These are phyloP conservation scores for Allium fistulosum DNA, from an alignment of 106 monocot genomes.

Conservation along the genomic window DNA sequence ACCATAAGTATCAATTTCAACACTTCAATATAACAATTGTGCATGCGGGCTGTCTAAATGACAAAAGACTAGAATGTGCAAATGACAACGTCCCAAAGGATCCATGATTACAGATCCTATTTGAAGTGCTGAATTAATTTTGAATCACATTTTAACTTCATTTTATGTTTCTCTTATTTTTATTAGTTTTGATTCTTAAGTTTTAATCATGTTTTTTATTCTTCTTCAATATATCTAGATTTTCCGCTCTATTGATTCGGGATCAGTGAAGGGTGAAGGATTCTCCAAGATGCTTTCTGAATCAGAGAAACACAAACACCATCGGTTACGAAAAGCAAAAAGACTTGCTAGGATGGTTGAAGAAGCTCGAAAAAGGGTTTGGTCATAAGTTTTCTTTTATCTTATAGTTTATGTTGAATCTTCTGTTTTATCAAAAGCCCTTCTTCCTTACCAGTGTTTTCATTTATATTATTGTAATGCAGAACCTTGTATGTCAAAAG, in stretches of 20 bases:
- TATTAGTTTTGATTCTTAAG: not conserved
- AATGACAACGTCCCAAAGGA: no score
- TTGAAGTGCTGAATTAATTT: no score
- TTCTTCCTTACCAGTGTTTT: not conserved
- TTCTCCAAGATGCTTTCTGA: slow-evolving; percentile 44
- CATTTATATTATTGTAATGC: slow-evolving; percentile 17
- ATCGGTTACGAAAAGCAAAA: slow-evolving; percentile 10
- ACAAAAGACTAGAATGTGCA: no score
- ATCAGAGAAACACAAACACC: slow-evolving; percentile 13
- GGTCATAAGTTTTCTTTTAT: not conserved
- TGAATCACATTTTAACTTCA: not conserved
- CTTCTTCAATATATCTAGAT: slow-evolving; percentile 24
- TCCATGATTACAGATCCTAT: no score
- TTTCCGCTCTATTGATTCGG: slow-evolving; percentile 76
- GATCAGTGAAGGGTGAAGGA: slow-evolving; percentile 82
- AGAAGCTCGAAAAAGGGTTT: slow-evolving; percentile 12
- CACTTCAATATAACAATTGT: no score
- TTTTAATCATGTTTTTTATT: not conserved
- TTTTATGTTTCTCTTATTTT: slow-evolving; percentile 1
- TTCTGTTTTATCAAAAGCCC: no score
- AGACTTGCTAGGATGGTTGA: slow-evolving; percentile 6
- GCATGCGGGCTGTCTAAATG: no score
- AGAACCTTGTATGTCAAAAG: slow-evolving; percentile 84
- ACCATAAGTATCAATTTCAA: no score
- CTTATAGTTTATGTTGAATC: no score